Evolutionary conservation across 2,329 filamentous ascomycete species (phyloP).

Genomic region (Penicillium corylophilum): DNA sequence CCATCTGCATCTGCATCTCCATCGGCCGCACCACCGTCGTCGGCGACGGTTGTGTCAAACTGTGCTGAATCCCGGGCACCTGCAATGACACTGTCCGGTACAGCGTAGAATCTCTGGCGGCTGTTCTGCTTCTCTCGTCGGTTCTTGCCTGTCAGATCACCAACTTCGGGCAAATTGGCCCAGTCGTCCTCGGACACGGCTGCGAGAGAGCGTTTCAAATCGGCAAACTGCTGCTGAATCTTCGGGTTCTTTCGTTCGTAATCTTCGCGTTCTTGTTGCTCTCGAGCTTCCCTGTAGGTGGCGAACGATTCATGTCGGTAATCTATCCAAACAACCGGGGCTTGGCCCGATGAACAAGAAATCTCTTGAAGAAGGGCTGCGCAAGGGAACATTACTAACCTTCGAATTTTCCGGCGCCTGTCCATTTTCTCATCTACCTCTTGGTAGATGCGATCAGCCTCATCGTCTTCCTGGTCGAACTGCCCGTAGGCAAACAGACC

Average conservation of each 20-base stretch:
- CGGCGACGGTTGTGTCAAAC: constrained; percentile 82
- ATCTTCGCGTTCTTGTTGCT: constrained; percentile 85
- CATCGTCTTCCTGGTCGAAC: constrained; percentile 96
- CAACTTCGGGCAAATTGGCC: constrained; percentile 92
- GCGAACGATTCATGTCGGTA: constrained; percentile 67
- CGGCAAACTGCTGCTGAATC: constrained; percentile 96
- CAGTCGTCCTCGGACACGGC: constrained; percentile 93
- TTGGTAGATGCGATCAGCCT: constrained; percentile 93
- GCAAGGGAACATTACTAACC: constrained; percentile 60
- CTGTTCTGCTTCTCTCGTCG: constrained; percentile 78
- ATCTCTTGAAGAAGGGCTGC: constrained; percentile 32
- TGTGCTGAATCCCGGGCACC: constrained; percentile 78
- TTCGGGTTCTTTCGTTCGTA: constrained; percentile 98
- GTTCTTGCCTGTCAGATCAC: constrained; percentile 94
- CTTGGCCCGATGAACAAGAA: constrained; percentile 65
- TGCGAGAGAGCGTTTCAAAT: constrained; percentile 85
- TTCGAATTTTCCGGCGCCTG: constrained; percentile 77
- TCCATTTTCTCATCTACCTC: constrained; percentile 98
- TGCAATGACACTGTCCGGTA: constrained; percentile 92
- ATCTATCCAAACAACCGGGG: constrained; percentile 66
- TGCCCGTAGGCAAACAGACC: constrained; percentile 92
- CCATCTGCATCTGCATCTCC: constrained; percentile 61
- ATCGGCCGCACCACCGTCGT: constrained; percentile 64
- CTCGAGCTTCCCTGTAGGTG: constrained; percentile 82
- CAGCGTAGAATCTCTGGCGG: constrained; percentile 86